A percentile compares a stretch with the other conserved stretches of the same genome.
These are phyloP conservation scores for Globisporangium emineosum DNA, from an alignment of 352 stramenopile genomes.

Conservation along the genomic window DNA sequence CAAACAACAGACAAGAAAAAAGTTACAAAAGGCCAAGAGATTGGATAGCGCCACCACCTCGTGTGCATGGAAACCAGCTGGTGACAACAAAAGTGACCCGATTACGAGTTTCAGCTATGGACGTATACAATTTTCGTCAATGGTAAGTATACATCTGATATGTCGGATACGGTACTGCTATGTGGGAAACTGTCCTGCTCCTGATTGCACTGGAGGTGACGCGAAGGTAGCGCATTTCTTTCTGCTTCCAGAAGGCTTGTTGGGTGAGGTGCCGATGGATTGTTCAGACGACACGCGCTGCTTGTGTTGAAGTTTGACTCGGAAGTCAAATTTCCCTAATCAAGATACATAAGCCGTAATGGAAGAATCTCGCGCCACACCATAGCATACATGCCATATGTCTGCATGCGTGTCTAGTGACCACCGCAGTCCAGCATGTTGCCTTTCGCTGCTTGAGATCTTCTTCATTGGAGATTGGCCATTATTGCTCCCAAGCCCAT, in stretches of 20 bases:
- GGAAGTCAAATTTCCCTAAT: background rate
- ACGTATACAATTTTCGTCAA: background rate
- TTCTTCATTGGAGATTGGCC: too few species aligned
- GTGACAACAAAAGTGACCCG: background rate
- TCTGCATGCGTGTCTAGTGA: background rate
- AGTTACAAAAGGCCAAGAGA: slow-evolving; percentile 1
- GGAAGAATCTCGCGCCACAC: too few species aligned
- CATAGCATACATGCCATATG: background rate
- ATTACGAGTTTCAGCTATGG: background rate
- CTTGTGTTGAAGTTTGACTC: slow-evolving; percentile 2
- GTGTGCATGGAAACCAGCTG: background rate
- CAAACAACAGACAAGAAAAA: slow-evolving; percentile 9
- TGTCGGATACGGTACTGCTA: background rate
- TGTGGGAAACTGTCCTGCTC: background rate
- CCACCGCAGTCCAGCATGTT: background rate
- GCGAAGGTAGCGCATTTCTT: slow-evolving; percentile 5
- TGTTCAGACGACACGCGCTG: background rate
- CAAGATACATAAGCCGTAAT: too few species aligned
- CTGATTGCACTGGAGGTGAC: background rate
- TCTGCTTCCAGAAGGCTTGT: background rate
- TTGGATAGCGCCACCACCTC: background rate
- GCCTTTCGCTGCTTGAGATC: background rate
- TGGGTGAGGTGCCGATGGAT: background rate
- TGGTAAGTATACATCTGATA: background rate
- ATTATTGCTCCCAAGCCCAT: background rate